Conservation (phyloP, 352 stramenopile species). For the Globisporangium abappressorium region DNA sequence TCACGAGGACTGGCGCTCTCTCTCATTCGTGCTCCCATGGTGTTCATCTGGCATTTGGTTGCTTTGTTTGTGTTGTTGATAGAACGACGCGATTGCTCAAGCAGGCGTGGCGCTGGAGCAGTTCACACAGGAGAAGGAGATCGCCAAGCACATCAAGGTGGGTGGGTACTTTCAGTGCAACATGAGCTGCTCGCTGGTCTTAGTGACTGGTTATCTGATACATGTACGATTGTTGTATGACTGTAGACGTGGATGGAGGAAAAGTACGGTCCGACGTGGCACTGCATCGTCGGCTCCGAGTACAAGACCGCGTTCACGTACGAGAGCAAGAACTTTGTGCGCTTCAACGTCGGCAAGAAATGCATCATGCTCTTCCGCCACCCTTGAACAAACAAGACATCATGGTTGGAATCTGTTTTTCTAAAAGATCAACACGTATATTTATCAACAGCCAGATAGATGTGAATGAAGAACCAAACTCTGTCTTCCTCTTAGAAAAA, state of each 20-base stretch:
- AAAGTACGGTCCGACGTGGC: constrained; percentile 57
- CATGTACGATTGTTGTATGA: background rate
- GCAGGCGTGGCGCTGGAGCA: constrained; percentile 69
- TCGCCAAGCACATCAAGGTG: constrained; percentile 58
- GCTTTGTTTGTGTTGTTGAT: background rate
- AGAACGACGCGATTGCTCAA: constrained; percentile 69
- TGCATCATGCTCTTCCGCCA: constrained; percentile 83
- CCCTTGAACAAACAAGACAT: constrained; percentile 23
- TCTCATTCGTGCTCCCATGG: background rate
- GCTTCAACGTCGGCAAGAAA: constrained; percentile 84
- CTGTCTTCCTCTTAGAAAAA: background rate
- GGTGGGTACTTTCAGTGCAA: background rate
- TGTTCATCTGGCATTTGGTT: background rate
- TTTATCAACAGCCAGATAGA: constrained; percentile 4
- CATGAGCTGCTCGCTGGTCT: background rate
- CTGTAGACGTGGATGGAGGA: constrained; percentile 45
- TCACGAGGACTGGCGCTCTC: background rate
- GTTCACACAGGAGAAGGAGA: constrained; percentile 76
- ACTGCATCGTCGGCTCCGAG: constrained; percentile 77
- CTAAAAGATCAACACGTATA: constrained; percentile 4
- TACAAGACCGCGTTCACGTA: constrained; percentile 75
- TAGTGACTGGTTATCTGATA: background rate
- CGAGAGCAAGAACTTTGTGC: constrained; percentile 85
- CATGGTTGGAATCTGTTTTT: no score
- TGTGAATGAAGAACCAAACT: background rate